Conservation (phyloP, 202 grass and related monocot species). For the Setaria italica region DNA sequence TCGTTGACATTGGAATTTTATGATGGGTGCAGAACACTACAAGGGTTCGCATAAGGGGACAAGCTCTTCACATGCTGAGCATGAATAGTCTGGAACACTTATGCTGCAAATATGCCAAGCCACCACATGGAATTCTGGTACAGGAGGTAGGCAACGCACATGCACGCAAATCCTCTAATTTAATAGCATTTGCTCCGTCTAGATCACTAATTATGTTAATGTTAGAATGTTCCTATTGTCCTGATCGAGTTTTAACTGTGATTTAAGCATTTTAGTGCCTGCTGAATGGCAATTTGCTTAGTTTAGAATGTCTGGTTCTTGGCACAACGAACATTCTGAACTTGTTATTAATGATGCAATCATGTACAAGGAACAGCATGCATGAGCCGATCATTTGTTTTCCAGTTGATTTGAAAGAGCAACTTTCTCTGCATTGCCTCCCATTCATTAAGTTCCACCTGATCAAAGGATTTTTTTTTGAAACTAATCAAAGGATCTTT, state of each 20-base stretch:
- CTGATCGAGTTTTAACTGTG: neutral
- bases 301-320: neutral
- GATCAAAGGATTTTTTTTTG: too few species aligned
- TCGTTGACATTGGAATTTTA: neutral
- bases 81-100: neutral
- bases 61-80: neutral
- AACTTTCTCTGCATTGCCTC: too few species aligned
- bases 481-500: too few species aligned
- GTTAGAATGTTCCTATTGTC: constrained; percentile 12
- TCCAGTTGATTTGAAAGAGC: too few species aligned
- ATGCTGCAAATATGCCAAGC: constrained; percentile 1
- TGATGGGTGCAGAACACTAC: constrained; percentile 11
- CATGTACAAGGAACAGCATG: too few species aligned
- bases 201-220: neutral
- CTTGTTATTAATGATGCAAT: too few species aligned
- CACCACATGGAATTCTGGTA: neutral
- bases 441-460: too few species aligned
- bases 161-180: neutral
- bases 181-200: neutral
- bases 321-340: too few species aligned
- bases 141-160: neutral
- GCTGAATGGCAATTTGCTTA: neutral
- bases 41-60: constrained; percentile 21
- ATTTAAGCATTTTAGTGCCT: neutral
- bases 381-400: too few species aligned